These are phyloP conservation scores for Fagus sylvatica DNA, from an alignment of 306 rosid genomes.

Conservation along the genomic window DNA sequence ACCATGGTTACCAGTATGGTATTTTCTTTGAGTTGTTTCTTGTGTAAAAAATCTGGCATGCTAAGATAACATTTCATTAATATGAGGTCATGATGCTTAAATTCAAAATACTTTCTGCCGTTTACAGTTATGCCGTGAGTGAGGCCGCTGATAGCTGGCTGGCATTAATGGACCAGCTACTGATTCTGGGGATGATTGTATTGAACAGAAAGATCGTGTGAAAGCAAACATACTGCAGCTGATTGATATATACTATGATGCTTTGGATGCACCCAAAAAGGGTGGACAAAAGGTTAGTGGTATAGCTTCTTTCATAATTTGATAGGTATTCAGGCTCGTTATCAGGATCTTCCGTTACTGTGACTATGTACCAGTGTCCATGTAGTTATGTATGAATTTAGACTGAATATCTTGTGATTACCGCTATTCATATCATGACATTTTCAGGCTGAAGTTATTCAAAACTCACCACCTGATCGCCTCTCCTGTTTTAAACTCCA, in stretches of 20 bases:
- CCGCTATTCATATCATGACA: not conserved
- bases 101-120: conserved; percentile 15
- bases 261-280: conserved; percentile 74
- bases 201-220: conserved; percentile 31
- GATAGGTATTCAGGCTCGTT: not conserved
- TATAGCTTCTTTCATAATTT: conserved; percentile 9
- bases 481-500: not conserved
- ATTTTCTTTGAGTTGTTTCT: not conserved
- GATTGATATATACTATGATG: conserved; percentile 64
- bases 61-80: not conserved
- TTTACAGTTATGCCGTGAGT: conserved; percentile 47
- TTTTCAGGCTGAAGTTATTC: not conserved
- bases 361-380: not conserved
- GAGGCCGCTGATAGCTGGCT: conserved; percentile 68
- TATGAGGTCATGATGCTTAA: not conserved
- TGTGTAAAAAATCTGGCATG: not conserved
- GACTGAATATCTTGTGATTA: not conserved
- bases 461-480: not conserved
- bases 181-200: conserved; percentile 32
- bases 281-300: conserved; percentile 69
- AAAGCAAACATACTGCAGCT: conserved; percentile 47
- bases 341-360: too few relatives aligned
- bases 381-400: not conserved
- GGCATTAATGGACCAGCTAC: conserved; percentile 65
- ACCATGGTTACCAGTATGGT: not conserved